These are phyloP conservation scores for Graphiopsis chlorocephala DNA, from an alignment of 2,329 filamentous ascomycete species.

Conservation along the genomic window DNA sequence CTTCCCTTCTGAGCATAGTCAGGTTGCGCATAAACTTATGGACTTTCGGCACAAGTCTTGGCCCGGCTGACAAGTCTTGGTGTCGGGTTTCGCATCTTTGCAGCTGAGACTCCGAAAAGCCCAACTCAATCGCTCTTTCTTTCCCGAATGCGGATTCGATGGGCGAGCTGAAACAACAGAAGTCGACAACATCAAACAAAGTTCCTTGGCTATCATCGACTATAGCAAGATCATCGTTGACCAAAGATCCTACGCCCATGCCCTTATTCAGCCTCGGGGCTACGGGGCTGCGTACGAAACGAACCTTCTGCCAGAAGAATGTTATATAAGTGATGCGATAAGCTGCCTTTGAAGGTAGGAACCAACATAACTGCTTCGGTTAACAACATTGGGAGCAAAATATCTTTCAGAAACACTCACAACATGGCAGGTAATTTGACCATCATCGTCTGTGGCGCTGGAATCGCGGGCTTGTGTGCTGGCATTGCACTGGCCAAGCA, in stretches of 20 bases:
- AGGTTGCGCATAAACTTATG: not conserved
- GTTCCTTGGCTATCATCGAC: not conserved
- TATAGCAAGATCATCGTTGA: not conserved
- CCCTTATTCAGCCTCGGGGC: not conserved
- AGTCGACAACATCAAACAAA: not conserved
- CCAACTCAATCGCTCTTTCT: not conserved
- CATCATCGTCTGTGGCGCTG: constrained; percentile 54
- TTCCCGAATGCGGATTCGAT: not conserved
- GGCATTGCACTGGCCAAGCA: constrained; percentile 24
- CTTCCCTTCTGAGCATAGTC: not conserved
- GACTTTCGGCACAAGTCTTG: not conserved
- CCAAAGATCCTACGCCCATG: not conserved
- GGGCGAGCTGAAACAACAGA: not conserved
- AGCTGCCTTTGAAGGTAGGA: not conserved
- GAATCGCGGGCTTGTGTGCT: constrained; percentile 52
- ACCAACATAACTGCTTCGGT: not conserved
- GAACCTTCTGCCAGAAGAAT: not conserved
- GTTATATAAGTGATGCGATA: not conserved
- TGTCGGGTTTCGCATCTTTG: not conserved
- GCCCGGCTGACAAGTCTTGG: not conserved
- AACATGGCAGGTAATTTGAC: constrained; percentile 21
- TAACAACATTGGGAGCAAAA: not conserved
- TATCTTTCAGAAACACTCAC: not conserved
- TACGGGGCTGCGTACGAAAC: not conserved
- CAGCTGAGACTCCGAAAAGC: not conserved